Evolutionary conservation across 2,329 filamentous ascomycete genomes (phyloP).

Genomic region (Lecanicillium sp.): DNA sequence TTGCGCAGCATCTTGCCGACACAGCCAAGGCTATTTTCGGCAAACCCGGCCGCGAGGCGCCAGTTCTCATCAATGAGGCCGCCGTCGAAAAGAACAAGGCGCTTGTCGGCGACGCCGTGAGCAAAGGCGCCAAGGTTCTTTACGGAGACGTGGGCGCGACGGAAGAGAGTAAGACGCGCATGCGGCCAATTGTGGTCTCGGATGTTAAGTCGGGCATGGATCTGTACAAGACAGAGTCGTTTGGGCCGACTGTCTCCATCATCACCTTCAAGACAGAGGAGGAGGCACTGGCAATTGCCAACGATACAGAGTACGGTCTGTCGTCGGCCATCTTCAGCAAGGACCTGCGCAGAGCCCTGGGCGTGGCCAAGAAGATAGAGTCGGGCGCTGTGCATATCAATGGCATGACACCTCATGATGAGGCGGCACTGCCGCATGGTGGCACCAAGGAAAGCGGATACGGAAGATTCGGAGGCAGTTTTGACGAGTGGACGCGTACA

Average conservation of each 20-base stretch:
- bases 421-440: slow-evolving; percentile 54
- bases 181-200: slow-evolving; percentile 59
- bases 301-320: slow-evolving; percentile 73
- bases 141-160: slow-evolving; percentile 27
- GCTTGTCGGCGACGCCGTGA: slow-evolving; percentile 46
- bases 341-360: slow-evolving; percentile 50
- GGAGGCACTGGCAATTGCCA: slow-evolving; percentile 66
- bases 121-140: slow-evolving; percentile 52
- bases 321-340: slow-evolving; percentile 62
- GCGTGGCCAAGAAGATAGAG: slow-evolving; percentile 53
- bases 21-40: neutral
- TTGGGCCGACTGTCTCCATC: slow-evolving; percentile 63
- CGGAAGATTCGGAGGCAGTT: slow-evolving; percentile 45
- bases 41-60: neutral
- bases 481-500: slow-evolving; percentile 13
- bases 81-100: slow-evolving; percentile 11
- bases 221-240: slow-evolving; percentile 63
- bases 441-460: slow-evolving; percentile 57
- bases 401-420: slow-evolving; percentile 56
- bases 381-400: slow-evolving; percentile 60
- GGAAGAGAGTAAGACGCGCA: slow-evolving; percentile 27
- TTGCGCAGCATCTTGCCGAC: slow-evolving; percentile 4
- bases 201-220: slow-evolving; percentile 56
- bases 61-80: neutral
- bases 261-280: slow-evolving; percentile 58